Evolutionary conservation across 106 monocot genomes (phyloP), one percentile per base, ranked within the genome.

Genomic region (Allium fistulosum): DNA sequence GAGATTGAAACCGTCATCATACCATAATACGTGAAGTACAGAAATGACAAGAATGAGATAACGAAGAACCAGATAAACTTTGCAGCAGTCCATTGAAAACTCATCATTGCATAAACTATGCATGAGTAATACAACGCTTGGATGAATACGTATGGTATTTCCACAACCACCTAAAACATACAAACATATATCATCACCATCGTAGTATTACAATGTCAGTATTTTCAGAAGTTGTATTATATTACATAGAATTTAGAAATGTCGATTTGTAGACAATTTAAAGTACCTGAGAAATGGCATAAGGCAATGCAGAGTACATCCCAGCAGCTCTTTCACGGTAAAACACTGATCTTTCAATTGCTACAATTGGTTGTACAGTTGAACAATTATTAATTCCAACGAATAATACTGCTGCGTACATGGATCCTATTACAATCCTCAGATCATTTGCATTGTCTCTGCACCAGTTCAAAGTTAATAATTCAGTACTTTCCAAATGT

Each of bases 21-120:
- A 10, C 88, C 88, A 47, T 88, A 93, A 74, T 79, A 93, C 0
- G 92, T 93, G 83, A 83, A 93, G 72, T 83, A 83, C 9, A 93
- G 65, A 66, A 92, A 88, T 17, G 88, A 78, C 73, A 79, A 83
- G 83, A 81, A 83, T 13, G 81, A 77, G 57, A 88, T 59, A 72
- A 80, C 88, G 71, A 81, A 83, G 77, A 85, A 93, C 92, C 92
- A 88, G n/a, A 74, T 26, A 61, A 92, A 92, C 66, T 88, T 92
- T 26, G 66, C 68, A 10, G 75, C 82, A n/a, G 84, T 87, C 91
- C 87, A 92, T 55, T 85, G 71, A 66, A 88, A 91, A 60, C 65
- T 68, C 84, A 92, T 80, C 92, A 88, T 85, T 47, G 82, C 51
- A 62, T 88, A 92, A 9, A 92, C 78, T 27, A 92, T 83, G 7